These are phyloP conservation scores for Sporothrix pallida DNA, from an alignment of 2,329 filamentous ascomycete genomes.

Conservation along the genomic window DNA sequence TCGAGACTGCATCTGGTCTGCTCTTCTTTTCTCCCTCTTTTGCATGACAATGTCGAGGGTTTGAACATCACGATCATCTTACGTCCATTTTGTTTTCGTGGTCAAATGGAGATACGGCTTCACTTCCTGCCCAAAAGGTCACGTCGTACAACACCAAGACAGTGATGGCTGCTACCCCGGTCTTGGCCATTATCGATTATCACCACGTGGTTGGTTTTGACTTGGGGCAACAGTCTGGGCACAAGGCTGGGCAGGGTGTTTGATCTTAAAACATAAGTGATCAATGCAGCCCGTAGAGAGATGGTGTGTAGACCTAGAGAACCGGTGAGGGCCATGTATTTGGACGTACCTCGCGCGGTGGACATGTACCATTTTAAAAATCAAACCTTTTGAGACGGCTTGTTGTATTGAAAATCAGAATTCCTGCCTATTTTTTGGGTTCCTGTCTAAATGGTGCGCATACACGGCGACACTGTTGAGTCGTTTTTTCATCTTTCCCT, in stretches of 20 bases:
- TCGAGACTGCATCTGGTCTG: background rate
- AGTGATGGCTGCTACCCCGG: background rate
- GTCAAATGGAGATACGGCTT: background rate
- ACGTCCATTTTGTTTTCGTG: background rate
- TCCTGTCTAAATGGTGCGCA: background rate
- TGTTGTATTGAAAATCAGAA: conserved; percentile 1
- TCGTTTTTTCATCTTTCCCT: background rate
- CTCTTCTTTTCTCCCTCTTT: background rate
- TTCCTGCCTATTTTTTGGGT: background rate
- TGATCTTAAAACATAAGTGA: background rate
- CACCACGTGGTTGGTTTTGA: background rate
- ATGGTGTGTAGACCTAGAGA: background rate
- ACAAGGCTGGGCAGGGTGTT: background rate
- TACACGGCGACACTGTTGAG: conserved; percentile 9
- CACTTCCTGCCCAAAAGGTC: background rate
- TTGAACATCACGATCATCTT: too few species aligned
- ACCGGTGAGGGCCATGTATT: background rate
- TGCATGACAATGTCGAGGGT: too few species aligned
- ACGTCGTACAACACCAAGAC: background rate
- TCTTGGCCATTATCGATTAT: background rate
- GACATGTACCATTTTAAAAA: background rate
- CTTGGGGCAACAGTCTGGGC: background rate
- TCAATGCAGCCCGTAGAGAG: background rate
- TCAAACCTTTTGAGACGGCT: background rate
- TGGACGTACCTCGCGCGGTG: background rate